Percentiles rank a stretch among this genome's conserved stretches.
phyloP scores from a whole-genome alignment of 768 basidiomycete species.

The Chiua virens region DNA sequence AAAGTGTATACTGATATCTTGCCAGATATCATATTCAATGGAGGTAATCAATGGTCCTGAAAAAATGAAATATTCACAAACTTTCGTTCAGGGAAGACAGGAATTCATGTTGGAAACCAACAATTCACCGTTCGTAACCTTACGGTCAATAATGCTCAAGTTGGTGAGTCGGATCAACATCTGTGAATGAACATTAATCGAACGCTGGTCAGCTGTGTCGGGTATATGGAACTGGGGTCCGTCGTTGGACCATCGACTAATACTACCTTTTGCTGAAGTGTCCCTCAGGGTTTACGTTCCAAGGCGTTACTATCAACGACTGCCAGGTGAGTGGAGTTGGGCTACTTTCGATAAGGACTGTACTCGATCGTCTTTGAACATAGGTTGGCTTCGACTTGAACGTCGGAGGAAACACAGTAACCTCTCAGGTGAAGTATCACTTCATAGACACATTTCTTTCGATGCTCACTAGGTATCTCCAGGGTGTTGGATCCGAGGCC shows the following conservation, averaged over 20 bases:
- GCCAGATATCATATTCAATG: conserved; percentile 42
- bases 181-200: neutral
- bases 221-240: conserved; percentile 44
- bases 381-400: conserved; percentile 46
- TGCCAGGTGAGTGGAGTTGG: conserved; percentile 20
- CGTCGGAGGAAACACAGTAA: conserved; percentile 36
- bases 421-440: conserved; percentile 35
- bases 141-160: conserved; percentile 47
- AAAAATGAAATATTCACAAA: neutral
- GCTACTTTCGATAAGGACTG: neutral
- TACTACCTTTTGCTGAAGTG: neutral
- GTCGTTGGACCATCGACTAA: neutral
- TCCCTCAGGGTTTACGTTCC: conserved; percentile 49
- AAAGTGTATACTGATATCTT: neutral
- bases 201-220: conserved; percentile 21
- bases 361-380: neutral
- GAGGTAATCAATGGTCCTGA: conserved; percentile 23
- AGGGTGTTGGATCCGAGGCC: conserved; percentile 44
- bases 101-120: conserved; percentile 76
- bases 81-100: conserved; percentile 38
- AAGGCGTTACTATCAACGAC: conserved; percentile 47
- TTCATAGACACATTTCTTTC: neutral
- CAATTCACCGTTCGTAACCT: conserved; percentile 74
- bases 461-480: neutral
- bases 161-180: conserved; percentile 25